Evolutionary conservation across 1,284 basidiomycete species (phyloP).

Genomic region (Afroboletus lepidellus): DNA sequence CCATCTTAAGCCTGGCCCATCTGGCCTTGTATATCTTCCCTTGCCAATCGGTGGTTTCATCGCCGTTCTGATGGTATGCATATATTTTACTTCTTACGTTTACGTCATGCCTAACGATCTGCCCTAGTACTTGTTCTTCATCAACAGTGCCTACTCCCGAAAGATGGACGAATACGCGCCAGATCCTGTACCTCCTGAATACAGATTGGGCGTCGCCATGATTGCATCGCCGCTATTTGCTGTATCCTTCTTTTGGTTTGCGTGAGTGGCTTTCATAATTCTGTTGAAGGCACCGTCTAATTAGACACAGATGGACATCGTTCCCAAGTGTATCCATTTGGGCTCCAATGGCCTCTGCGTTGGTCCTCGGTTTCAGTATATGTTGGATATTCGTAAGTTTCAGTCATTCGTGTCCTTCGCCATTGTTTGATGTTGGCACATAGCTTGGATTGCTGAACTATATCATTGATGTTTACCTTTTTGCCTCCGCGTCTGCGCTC

Average conservation of each 20-base stretch:
- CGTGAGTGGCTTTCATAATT: slow-evolving; percentile 36
- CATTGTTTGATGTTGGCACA: background rate
- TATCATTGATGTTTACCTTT: slow-evolving; percentile 57
- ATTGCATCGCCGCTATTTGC: slow-evolving; percentile 57
- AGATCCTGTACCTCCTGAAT: slow-evolving; percentile 63
- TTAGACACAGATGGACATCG: slow-evolving; percentile 47
- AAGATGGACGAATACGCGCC: slow-evolving; percentile 48
- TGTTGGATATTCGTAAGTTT: slow-evolving; percentile 56
- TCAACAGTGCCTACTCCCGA: slow-evolving; percentile 52
- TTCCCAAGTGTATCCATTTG: slow-evolving; percentile 54
- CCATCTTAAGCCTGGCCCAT: slow-evolving; percentile 48
- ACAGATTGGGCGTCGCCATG: slow-evolving; percentile 55
- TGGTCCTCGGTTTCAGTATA: slow-evolving; percentile 54
- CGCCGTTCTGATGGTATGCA: slow-evolving; percentile 43
- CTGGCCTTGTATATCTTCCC: slow-evolving; percentile 54
- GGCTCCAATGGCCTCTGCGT: slow-evolving; percentile 54
- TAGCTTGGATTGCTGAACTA: slow-evolving; percentile 55
- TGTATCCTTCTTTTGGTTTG: slow-evolving; percentile 68
- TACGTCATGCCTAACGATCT: slow-evolving; percentile 25
- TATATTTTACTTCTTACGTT: slow-evolving; percentile 33
- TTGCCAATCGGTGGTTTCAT: slow-evolving; percentile 53
- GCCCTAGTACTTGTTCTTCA: slow-evolving; percentile 47
- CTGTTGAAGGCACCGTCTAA: background rate
- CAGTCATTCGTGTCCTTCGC: background rate
- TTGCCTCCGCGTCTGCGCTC: slow-evolving; percentile 57